Evolutionary conservation across 176 grass and related monocot species (phyloP).

Genomic region (Bromus sterilis): DNA sequence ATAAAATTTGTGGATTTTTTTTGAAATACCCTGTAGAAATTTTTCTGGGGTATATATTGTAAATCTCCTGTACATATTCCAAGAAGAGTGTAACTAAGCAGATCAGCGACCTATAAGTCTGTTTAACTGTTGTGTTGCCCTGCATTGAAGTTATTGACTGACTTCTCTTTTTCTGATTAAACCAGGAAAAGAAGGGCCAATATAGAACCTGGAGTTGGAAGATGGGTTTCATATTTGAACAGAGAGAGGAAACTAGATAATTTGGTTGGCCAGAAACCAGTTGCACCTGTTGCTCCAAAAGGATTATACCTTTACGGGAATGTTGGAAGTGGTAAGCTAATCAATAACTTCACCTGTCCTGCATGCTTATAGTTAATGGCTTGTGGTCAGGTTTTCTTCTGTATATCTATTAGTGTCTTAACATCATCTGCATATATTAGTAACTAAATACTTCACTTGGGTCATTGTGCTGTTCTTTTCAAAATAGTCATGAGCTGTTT

Average conservation of each 20-base stretch:
- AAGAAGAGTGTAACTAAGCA: not conserved
- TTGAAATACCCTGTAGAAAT: not conserved
- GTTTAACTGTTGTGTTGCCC: not conserved
- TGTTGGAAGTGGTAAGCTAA: slow-evolving; percentile 78
- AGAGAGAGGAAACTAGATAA: slow-evolving; percentile 79
- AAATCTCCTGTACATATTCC: not conserved
- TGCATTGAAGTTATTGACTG: not conserved
- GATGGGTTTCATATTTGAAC: slow-evolving; percentile 90
- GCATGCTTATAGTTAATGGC: not conserved
- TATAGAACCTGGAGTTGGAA: slow-evolving; percentile 89
- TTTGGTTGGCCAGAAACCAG: slow-evolving; percentile 60
- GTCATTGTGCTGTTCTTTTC: not conserved
- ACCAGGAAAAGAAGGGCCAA: slow-evolving; percentile 51
- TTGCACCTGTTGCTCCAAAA: slow-evolving; percentile 66
- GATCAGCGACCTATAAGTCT: not conserved
- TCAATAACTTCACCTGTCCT: not conserved
- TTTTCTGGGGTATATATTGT: not conserved
- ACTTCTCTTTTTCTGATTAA: not conserved
- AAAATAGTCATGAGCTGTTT: not conserved
- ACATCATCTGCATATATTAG: not conserved
- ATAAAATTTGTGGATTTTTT: not conserved
- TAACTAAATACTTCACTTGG: not conserved
- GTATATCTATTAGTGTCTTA: not conserved
- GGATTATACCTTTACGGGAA: slow-evolving; percentile 93
- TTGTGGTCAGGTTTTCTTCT: not conserved